phyloP scores from a whole-genome alignment of 2,329 filamentous ascomycete species.

The Venturia nashicola region DNA sequence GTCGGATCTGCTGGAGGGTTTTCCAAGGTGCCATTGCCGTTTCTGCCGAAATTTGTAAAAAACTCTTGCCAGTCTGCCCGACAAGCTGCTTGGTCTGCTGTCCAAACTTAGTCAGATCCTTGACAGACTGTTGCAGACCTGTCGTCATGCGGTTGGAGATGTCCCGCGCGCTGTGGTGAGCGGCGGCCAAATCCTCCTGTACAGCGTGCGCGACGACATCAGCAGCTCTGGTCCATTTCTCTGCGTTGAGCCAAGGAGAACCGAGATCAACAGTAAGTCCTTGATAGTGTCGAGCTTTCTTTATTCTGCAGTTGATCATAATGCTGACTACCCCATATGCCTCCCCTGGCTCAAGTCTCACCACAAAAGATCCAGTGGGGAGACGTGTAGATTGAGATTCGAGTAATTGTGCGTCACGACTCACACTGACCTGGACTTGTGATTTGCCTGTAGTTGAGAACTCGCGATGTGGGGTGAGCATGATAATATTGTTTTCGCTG shows the following conservation, averaged over 20 bases:
- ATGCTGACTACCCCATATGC: conserved; percentile 6
- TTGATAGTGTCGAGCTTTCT: conserved; percentile 6
- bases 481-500: background rate
- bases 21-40: background rate
- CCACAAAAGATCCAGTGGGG: background rate
- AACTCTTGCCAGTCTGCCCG: background rate
- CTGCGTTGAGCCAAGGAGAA: conserved; percentile 9
- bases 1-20: background rate
- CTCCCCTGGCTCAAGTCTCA: conserved; percentile 4
- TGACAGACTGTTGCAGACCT: background rate
- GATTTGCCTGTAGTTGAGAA: background rate
- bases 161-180: background rate
- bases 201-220: background rate
- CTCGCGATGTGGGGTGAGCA: background rate
- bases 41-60: background rate
- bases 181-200: background rate
- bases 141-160: background rate
- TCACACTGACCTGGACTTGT: background rate
- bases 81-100: background rate
- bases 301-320: background rate
- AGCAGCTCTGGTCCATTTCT: background rate
- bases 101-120: background rate
- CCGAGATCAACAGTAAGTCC: conserved; percentile 7
- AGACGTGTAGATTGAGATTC: background rate
- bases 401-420: background rate